Conservation (phyloP, 2,329 filamentous ascomycete genomes). For the Aspergillus hiratsukae region DNA sequence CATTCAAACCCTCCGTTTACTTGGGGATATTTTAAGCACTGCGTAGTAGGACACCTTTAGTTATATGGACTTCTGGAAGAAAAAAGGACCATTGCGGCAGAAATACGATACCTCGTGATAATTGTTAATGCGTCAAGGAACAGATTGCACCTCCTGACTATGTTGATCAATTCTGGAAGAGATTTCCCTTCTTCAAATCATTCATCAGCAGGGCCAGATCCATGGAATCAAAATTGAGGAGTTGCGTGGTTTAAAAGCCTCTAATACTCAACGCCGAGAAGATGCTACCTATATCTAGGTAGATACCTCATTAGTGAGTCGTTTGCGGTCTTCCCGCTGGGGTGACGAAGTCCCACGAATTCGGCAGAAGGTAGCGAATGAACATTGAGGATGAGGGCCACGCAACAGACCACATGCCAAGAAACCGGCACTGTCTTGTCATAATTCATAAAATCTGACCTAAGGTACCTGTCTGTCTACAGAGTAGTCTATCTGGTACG, state of each 20-base stretch:
- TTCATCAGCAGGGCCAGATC: not conserved
- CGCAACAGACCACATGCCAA: slow-evolving; percentile 1
- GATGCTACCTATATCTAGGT: not conserved
- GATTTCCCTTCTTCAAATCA: not conserved
- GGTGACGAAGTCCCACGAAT: slow-evolving; percentile 27
- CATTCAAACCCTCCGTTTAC: not conserved
- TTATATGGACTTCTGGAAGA: not conserved
- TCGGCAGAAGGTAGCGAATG: slow-evolving; percentile 16
- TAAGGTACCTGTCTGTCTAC: not conserved
- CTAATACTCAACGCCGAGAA: not conserved
- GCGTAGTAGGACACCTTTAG: not conserved
- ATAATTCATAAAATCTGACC: not conserved
- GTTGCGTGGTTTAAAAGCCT: not conserved
- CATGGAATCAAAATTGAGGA: not conserved
- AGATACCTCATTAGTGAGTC: not conserved
- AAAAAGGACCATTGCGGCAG: not conserved
- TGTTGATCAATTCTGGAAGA: not conserved
- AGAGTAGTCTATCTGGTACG: too few species aligned
- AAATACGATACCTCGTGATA: not conserved
- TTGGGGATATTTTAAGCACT: not conserved
- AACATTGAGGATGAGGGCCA: slow-evolving; percentile 19
- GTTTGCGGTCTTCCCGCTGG: slow-evolving; percentile 7
- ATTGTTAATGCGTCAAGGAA: not conserved
- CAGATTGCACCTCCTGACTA: not conserved
- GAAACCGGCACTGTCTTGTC: not conserved